These are phyloP conservation scores for Lumnitzera racemosa DNA, from an alignment of 345 rosid genomes.

Conservation along the genomic window DNA sequence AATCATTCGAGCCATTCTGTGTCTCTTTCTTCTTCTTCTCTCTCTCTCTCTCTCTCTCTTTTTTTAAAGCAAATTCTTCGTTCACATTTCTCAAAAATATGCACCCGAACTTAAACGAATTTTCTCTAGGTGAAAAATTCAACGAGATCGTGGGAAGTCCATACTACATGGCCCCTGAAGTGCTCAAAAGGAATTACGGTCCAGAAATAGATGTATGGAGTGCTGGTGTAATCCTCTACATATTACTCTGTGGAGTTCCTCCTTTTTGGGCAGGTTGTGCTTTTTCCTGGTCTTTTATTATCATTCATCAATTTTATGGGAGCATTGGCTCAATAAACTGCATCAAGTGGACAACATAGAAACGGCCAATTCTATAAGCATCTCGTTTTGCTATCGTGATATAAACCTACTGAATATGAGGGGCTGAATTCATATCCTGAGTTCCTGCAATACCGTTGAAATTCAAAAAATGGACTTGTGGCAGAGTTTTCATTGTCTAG, in stretches of 20 bases:
- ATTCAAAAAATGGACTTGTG: too few relatives aligned
- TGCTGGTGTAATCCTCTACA: constrained; percentile 91
- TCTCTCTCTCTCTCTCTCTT: background rate
- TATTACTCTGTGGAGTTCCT: constrained; percentile 87
- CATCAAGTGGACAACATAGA: too few relatives aligned
- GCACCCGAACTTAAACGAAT: constrained; percentile 5
- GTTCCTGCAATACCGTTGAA: too few relatives aligned
- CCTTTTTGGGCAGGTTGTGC: constrained; percentile 97
- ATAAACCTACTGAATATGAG: too few relatives aligned
- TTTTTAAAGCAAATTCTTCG: too few relatives aligned
- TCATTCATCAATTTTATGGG: constrained; percentile 2
- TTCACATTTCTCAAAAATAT: background rate
- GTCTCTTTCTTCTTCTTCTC: background rate
- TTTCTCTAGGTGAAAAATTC: constrained; percentile 65
- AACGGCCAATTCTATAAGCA: too few relatives aligned
- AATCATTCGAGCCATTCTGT: constrained; percentile 13
- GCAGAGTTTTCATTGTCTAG: too few relatives aligned
- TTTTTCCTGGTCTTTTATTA: constrained; percentile 2
- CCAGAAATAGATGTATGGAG: constrained; percentile 97
- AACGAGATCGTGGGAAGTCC: constrained; percentile 96
- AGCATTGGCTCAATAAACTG: too few relatives aligned
- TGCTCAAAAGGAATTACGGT: constrained; percentile 75
- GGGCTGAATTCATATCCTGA: too few relatives aligned
- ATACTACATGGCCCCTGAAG: constrained; percentile 99
- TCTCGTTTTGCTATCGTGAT: too few relatives aligned